Evolutionary conservation across 1,139 yeast species (phyloP), one percentile per base, ranked within the genome.

Genomic region (Yamadazyma mexicana): DNA sequence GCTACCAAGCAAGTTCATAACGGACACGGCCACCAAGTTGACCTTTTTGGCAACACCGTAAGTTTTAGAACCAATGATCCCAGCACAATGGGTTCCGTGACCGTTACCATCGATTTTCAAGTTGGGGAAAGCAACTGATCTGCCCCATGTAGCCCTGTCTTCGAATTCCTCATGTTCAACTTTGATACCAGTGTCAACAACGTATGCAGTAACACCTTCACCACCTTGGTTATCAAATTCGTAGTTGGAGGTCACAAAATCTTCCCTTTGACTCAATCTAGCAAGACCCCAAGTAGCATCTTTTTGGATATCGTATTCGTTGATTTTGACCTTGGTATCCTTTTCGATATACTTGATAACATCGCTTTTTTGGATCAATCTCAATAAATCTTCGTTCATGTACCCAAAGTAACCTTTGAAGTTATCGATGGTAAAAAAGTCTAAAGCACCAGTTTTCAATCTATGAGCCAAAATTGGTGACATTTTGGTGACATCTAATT

Each of bases 81-180:
- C 95, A 18, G 94, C 91, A 74, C 91, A 84, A 60, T 86, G 95
- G 42, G 94, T 84, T 47, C 94, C 95, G 69, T 92, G 98, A 40
- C 98, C 98, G 61, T 91, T 91, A 40, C 95, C 95, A 62, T 92
- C 98, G 38, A 69, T 61, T 56, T 91, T 96, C 36, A 73, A 75
- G 59, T 91, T 96, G 51, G 88, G 92, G 34, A 66, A 58, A 40
- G 97, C 96, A 50, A 92, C 75, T 34, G 98, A 89, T 55, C 83
- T 78, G 55, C 98, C 98, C 97, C 98, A 91, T 35, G 56, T 59
- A 47, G 98, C 98, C 66, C 98, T 85, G 46, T 96, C 96, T 41
- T 75, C 91, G 57, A 91, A 89, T 58, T 89, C 95, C 40, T 70
- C 77, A 65, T 89, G 97, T 45, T 77, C 72, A 40, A 84, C 73